phyloP scores from a whole-genome alignment of 2,329 filamentous ascomycete species.

The Periglandula ipomoeae region DNA sequence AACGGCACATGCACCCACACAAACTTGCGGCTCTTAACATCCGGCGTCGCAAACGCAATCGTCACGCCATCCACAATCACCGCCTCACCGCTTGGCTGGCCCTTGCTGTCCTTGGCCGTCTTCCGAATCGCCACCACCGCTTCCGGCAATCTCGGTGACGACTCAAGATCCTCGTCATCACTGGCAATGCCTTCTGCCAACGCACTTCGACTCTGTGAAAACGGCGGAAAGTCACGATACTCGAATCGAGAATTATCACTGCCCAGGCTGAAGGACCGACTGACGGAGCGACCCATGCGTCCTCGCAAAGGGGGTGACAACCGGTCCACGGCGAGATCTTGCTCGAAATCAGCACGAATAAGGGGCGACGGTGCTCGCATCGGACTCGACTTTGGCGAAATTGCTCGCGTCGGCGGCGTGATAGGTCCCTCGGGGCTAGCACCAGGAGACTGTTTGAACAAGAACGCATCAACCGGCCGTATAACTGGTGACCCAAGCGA shows the following conservation, averaged over 20 bases:
- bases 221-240: constrained; percentile 26
- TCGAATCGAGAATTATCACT: constrained; percentile 22
- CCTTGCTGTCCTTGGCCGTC: constrained; percentile 12
- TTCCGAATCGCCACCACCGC: constrained; percentile 22
- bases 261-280: constrained; percentile 26
- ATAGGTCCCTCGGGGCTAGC: not conserved
- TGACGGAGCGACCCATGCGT: constrained; percentile 20
- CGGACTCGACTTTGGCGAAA: constrained; percentile 22
- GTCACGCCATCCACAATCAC: constrained; percentile 21
- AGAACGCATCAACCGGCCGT: constrained; percentile 17
- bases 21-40: constrained; percentile 35
- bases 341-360: constrained; percentile 26
- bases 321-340: constrained; percentile 28
- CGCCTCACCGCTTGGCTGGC: constrained; percentile 16
- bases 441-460: not conserved
- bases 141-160: constrained; percentile 24
- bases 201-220: constrained; percentile 24
- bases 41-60: constrained; percentile 23
- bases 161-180: constrained; percentile 18
- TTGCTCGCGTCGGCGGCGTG: constrained; percentile 17
- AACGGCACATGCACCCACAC: constrained; percentile 50
- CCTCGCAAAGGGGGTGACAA: constrained; percentile 26
- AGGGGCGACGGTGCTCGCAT: constrained; percentile 22
- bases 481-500: constrained; percentile 23
- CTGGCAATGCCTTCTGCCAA: constrained; percentile 9